phyloP scores from a whole-genome alignment of 2,329 filamentous ascomycete species.

The Cryphonectria radicalis region DNA sequence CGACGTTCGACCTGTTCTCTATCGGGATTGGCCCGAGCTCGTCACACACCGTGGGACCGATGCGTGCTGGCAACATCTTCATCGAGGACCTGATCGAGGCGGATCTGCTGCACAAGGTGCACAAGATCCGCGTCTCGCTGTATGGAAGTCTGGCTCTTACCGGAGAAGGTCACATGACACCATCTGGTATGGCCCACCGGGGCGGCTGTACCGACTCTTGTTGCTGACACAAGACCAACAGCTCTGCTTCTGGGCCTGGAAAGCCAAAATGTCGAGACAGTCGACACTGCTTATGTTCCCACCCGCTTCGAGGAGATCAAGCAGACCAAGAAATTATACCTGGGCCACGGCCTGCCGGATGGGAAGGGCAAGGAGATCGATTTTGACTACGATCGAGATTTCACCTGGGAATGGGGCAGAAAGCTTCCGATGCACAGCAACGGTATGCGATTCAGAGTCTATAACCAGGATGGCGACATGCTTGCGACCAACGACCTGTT shows the following conservation, averaged over 20 bases:
- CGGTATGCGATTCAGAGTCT: slow-evolving; percentile 56
- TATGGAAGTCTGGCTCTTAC: slow-evolving; percentile 56
- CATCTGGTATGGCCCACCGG: slow-evolving; percentile 37
- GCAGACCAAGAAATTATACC: slow-evolving; percentile 46
- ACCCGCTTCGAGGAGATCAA: slow-evolving; percentile 52
- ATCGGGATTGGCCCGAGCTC: slow-evolving; percentile 57
- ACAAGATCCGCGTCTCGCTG: slow-evolving; percentile 52
- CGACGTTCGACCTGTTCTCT: slow-evolving; percentile 56
- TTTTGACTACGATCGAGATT: slow-evolving; percentile 55
- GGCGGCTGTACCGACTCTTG: background rate
- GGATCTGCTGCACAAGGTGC: slow-evolving; percentile 48
- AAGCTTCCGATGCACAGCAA: slow-evolving; percentile 58
- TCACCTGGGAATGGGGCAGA: slow-evolving; percentile 55
- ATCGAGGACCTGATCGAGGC: slow-evolving; percentile 52
- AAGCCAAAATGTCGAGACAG: slow-evolving; percentile 52
- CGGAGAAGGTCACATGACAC: slow-evolving; percentile 57
- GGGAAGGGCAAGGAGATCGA: slow-evolving; percentile 49
- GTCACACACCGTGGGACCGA: slow-evolving; percentile 56
- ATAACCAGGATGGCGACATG: slow-evolving; percentile 50
- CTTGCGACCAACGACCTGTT: slow-evolving; percentile 56
- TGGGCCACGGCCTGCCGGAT: slow-evolving; percentile 46
- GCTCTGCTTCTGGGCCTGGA: slow-evolving; percentile 55
- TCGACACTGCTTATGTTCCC: slow-evolving; percentile 54
- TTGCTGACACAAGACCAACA: background rate
- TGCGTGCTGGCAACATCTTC: slow-evolving; percentile 57